These are phyloP conservation scores for Curvularia sp. DNA, from an alignment of 2,329 filamentous ascomycete species.

Conservation along the genomic window DNA sequence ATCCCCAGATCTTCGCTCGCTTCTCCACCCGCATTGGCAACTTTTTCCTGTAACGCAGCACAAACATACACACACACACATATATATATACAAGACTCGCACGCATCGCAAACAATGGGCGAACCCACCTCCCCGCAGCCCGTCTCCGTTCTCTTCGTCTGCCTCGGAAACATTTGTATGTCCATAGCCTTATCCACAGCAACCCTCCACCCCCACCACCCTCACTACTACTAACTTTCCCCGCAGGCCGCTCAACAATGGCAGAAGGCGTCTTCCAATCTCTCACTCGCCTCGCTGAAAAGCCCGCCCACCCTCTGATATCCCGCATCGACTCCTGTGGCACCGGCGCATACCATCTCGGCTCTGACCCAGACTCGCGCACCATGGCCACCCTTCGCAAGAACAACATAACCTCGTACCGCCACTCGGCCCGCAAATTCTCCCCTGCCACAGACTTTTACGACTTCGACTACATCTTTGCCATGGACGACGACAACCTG, in stretches of 20 bases:
- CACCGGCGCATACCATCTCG: conserved; percentile 85
- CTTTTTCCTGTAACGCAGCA: background rate
- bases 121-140: conserved; percentile 33
- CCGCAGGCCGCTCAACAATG: conserved; percentile 79
- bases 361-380: conserved; percentile 77
- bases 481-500: conserved; percentile 89
- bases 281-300: conserved; percentile 65
- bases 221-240: background rate
- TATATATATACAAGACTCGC: background rate
- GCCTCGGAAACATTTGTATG: conserved; percentile 92
- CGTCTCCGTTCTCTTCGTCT: conserved; percentile 87
- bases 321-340: conserved; percentile 83
- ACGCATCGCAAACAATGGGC: conserved; percentile 8
- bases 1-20: conserved; percentile 9
- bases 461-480: conserved; percentile 90
- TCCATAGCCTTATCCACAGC: background rate
- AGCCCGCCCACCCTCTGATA: conserved; percentile 60
- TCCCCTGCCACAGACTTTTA: conserved; percentile 73
- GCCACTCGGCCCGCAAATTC: conserved; percentile 79
- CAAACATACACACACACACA: background rate
- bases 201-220: background rate
- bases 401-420: conserved; percentile 79
- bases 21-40: background rate
- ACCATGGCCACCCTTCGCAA: conserved; percentile 79
- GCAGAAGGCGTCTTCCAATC: conserved; percentile 90